Percentiles rank a stretch among this genome's conserved stretches.
phyloP scores from a whole-genome alignment of 805 yeast species.

The Scheffersomyces stipitis region DNA sequence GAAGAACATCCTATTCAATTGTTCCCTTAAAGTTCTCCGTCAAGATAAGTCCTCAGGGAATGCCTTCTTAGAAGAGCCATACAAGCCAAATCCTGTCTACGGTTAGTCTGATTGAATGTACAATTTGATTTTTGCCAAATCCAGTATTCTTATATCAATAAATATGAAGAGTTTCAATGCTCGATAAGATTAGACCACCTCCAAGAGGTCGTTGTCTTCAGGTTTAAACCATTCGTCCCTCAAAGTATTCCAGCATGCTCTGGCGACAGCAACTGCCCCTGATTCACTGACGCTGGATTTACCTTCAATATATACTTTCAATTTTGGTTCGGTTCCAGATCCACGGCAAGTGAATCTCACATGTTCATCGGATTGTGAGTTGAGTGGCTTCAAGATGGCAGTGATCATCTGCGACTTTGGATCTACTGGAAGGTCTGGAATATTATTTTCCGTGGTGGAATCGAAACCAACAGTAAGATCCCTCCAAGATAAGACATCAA shows the following conservation, averaged over 20 bases:
- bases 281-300: slow-evolving; percentile 41
- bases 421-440: slow-evolving; percentile 71
- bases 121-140: no score
- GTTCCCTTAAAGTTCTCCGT: no score
- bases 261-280: slow-evolving; percentile 53
- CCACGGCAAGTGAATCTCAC: slow-evolving; percentile 87
- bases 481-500: slow-evolving; percentile 65
- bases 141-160: no score
- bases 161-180: no score
- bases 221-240: slow-evolving; percentile 71
- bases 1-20: no score
- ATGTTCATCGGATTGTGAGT: slow-evolving; percentile 20
- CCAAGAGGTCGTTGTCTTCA: slow-evolving; percentile 35
- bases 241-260: slow-evolving; percentile 64
- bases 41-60: no score
- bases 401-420: slow-evolving; percentile 85
- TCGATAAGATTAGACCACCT: slow-evolving; percentile 26
- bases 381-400: slow-evolving; percentile 38
- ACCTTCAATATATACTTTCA: slow-evolving; percentile 90
- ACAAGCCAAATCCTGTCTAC: no score
- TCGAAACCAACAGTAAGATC: slow-evolving; percentile 85
- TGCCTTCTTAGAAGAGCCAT: no score
- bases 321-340: slow-evolving; percentile 94
- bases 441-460: slow-evolving; percentile 55
- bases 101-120: no score